These are phyloP conservation scores for Salvia sclarea DNA, from an alignment of 305 asterid species.

Conservation along the genomic window DNA sequence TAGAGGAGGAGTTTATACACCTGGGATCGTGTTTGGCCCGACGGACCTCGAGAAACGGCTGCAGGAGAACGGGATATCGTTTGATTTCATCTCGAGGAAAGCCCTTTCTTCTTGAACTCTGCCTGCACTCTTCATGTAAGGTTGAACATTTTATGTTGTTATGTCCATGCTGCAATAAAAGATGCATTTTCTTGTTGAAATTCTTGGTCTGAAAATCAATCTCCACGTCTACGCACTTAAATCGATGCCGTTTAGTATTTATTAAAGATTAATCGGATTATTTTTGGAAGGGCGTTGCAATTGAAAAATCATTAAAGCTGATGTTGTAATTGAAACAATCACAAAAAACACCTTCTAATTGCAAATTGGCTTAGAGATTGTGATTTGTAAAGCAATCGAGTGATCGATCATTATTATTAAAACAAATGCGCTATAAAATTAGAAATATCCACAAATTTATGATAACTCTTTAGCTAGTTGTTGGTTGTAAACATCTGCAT, in stretches of 20 bases:
- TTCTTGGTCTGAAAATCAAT: not conserved
- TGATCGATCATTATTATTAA: too few species aligned
- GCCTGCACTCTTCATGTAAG: not conserved
- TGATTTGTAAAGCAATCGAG: too few species aligned
- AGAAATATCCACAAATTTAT: too few species aligned
- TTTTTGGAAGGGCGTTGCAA: too few species aligned
- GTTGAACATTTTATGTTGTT: constrained; percentile 4
- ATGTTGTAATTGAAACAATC: too few species aligned
- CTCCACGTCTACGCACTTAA: too few species aligned
- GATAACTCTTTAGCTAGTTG: not conserved
- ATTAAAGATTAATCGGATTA: too few species aligned
- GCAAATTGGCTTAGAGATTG: too few species aligned
- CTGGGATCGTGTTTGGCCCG: constrained; percentile 77
- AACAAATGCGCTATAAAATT: too few species aligned
- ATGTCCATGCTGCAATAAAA: constrained; percentile 14
- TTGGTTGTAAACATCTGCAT: constrained; percentile 16
- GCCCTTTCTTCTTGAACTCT: constrained; percentile 34
- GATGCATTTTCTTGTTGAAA: not conserved
- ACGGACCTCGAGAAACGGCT: constrained; percentile 71
- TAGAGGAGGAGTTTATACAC: constrained; percentile 75
- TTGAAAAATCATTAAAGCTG: too few species aligned
- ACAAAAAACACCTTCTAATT: too few species aligned
- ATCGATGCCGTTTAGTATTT: too few species aligned
- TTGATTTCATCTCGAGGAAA: constrained; percentile 68
- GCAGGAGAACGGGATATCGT: constrained; percentile 73